Conservation (phyloP, 495 filamentous ascomycete genomes). For the Podospora anserina region DNA sequence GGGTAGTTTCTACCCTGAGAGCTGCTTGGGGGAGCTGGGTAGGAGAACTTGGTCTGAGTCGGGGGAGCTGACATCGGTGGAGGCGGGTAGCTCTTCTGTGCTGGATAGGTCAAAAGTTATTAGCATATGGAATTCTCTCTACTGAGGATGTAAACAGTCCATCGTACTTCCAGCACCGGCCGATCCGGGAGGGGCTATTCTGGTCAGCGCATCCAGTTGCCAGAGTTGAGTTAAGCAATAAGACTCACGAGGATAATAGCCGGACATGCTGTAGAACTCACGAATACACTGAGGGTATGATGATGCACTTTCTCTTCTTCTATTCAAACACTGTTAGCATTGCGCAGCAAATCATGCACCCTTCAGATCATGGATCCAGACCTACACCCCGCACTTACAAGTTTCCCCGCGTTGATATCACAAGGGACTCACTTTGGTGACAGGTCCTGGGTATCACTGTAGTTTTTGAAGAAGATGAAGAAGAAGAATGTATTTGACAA, state of each 20-base stretch:
- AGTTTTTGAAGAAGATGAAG: not conserved
- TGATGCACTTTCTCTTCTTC: no score
- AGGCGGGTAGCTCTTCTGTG: slow-evolving; percentile 32
- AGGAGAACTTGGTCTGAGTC: slow-evolving; percentile 46
- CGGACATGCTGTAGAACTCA: slow-evolving; percentile 22
- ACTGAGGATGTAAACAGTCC: not conserved
- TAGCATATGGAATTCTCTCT: not conserved
- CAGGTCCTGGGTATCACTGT: not conserved
- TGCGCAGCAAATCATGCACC: not conserved
- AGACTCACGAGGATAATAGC: slow-evolving; percentile 36
- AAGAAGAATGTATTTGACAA: not conserved
- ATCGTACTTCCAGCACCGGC: slow-evolving; percentile 28
- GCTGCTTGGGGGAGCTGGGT: slow-evolving; percentile 38
- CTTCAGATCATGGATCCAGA: not conserved
- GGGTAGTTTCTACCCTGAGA: slow-evolving; percentile 32
- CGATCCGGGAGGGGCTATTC: slow-evolving; percentile 28
- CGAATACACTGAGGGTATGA: no score
- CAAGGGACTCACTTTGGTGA: not conserved
- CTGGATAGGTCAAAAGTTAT: slow-evolving; percentile 13
- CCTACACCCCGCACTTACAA: slow-evolving; percentile 16
- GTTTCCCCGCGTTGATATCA: not conserved
- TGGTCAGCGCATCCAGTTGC: slow-evolving; percentile 12
- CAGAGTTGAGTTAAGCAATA: not conserved
- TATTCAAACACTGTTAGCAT: not conserved
- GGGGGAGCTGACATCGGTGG: slow-evolving; percentile 41